These are phyloP conservation scores for Borovskyia barvae DNA, from an alignment of 208 protist genomes.

Conservation along the genomic window DNA sequence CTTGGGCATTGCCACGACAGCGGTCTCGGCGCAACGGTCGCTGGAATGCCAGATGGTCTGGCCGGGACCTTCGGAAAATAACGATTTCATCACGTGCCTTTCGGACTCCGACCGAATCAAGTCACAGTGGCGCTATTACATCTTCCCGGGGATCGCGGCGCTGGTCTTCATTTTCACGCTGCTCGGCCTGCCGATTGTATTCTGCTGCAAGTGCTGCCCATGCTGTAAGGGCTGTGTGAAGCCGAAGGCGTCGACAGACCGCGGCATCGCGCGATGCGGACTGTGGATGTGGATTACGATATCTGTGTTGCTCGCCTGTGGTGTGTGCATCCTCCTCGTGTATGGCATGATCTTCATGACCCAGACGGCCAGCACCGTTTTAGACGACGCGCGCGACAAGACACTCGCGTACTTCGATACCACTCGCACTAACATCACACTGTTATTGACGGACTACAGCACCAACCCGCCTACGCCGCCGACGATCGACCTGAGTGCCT, in stretches of 20 bases:
- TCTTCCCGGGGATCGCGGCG: slow-evolving; percentile 45
- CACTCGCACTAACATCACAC: slow-evolving; percentile 28
- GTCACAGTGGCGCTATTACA: slow-evolving; percentile 55
- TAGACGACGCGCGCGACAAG: slow-evolving; percentile 31
- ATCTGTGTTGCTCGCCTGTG: slow-evolving; percentile 42
- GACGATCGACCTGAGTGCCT: slow-evolving; percentile 29
- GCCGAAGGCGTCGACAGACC: slow-evolving; percentile 26
- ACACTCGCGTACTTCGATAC: slow-evolving; percentile 51
- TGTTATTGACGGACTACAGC: slow-evolving; percentile 41
- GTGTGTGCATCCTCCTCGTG: slow-evolving; percentile 57
- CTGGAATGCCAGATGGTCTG: slow-evolving; percentile 77
- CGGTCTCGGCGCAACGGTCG: slow-evolving; percentile 38
- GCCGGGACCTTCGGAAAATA: slow-evolving; percentile 44
- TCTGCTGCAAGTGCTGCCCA: slow-evolving; percentile 49
- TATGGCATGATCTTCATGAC: slow-evolving; percentile 45
- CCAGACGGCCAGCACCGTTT: slow-evolving; percentile 17
- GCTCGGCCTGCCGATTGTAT: slow-evolving; percentile 55
- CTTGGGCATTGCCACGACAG: slow-evolving; percentile 26
- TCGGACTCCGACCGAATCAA: slow-evolving; percentile 41
- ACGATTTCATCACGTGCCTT: slow-evolving; percentile 61
- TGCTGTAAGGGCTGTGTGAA: slow-evolving; percentile 31
- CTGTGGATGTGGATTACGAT: slow-evolving; percentile 75
- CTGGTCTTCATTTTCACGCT: slow-evolving; percentile 59
- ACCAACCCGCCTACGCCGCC: slow-evolving; percentile 16
- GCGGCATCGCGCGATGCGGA: slow-evolving; percentile 32